Evolutionary conservation across 495 filamentous ascomycete genomes (phyloP), one percentile per base, ranked within the genome.

Genomic region (Barbatosphaeria neglecta): DNA sequence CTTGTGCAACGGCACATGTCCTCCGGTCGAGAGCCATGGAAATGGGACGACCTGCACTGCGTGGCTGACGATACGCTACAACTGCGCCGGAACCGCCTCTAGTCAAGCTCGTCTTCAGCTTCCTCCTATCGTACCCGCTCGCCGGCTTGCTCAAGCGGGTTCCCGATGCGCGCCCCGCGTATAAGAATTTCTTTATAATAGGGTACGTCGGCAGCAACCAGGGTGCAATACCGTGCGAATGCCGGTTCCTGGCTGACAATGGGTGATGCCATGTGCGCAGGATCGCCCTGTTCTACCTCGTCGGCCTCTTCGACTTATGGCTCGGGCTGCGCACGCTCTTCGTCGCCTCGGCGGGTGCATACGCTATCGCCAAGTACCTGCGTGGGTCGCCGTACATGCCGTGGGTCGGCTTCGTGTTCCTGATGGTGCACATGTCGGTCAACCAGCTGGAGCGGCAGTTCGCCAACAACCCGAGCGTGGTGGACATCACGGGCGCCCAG

Each of bases 271-370:
- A 22, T 7, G 13, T 13, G 35, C 35, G 8, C 47, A 80, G 78
- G 20, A 79, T 87, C 18, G 83, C 84, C 16, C 57, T 93, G 8
- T 97, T 98, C 67, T 96, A 94, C 63, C 73, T 96, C 16, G 70
- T 96, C 50, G 92, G 92, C 19, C 75, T 98, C n/a, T 98, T 94
- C 66, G 86, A 90, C 54, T 75, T 98, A 44, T 97, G 93, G 92
- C 70, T 69, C 65, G 92, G 92, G 37, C 65, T 93, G 22, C 75
- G 78, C 23, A 95, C 89, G 1, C 63, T 98, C 17, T 58, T 87
- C 27, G 80, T 93, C 54, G 86, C 83, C 55, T 78, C 92, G 0
- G 76, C 70, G 19, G 90, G 77, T 28, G 76, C 86, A 24, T 97
- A 97, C 61, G 68, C 73, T 46, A 94, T 97, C 54, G 83, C 92